Evolutionary conservation across 2,329 filamentous ascomycete species (phyloP), one percentile per base, ranked within the genome.

Genomic region (Arthrobotrys musiformis): DNA sequence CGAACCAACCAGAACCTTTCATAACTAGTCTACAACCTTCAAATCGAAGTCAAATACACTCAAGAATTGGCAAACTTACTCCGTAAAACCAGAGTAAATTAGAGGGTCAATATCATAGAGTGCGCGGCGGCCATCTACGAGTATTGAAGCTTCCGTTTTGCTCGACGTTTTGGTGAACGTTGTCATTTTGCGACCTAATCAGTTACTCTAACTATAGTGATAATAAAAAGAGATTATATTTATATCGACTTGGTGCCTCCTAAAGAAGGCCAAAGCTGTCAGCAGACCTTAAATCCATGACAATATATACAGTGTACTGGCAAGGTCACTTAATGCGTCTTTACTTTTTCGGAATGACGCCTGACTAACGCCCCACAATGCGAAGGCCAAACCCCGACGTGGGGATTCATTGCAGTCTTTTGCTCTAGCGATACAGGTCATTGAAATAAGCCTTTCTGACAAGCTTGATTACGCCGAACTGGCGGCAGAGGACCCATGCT

Each of bases 41-140:
- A 24, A 24, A n/a, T 40, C 3, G 11, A 33, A 22, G 44, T 40
- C 19, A 28, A 22, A 15, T 46, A 40, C 11, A 48, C 28, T 19
- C n/a, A n/a, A 26, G 13, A n/a, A 7, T 28, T 33, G 4, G 17
- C 17, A 26, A 42, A 83, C 88, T 84, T 85, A 92, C 91, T 95
- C 92, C 74, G 90, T 93, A 84, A 95, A 95, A 9, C 92, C 92
- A 69, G 91, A 90, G 86, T 94, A 95, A 81, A 92, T 92, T 82
- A 92, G 92, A 77, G 91, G 88, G 81, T 93, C 90, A 81, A 95
- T 93, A 82, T 90, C 90, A 73, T 90, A 90, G 67, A 94, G 84
- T 79, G 87, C 89, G 82, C 91, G 88, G 15, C 84, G 83, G 4
- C 90, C 85, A 81, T 92, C 88, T 2, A 75, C 62, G 22, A 75